These are phyloP conservation scores for Kluyveromyces aestuarii DNA, from an alignment of 805 yeast genomes.

Conservation along the genomic window DNA sequence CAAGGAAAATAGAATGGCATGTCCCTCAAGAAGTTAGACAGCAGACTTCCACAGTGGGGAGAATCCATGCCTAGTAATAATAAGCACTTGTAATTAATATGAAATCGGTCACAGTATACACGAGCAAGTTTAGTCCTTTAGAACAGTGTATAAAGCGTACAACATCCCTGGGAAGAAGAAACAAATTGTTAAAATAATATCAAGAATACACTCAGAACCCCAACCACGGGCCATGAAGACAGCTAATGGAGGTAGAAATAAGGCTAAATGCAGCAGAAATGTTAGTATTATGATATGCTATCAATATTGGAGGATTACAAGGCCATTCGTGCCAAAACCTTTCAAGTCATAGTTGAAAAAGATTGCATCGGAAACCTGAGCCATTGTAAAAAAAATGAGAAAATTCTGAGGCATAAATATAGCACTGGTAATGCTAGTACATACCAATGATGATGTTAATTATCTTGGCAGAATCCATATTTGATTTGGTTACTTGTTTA, in stretches of 20 bases:
- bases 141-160: slow-evolving; percentile 61
- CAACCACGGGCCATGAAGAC: slow-evolving; percentile 64
- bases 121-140: slow-evolving; percentile 10
- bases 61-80: not conserved
- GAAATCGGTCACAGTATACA: not conserved
- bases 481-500: not conserved
- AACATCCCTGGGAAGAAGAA: slow-evolving; percentile 70
- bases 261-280: slow-evolving; percentile 29
- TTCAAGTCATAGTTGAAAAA: too few relatives aligned
- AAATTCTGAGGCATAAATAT: too few relatives aligned
- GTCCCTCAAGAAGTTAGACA: not conserved
- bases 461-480: slow-evolving; percentile 30
- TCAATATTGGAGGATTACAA: too few relatives aligned
- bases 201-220: slow-evolving; percentile 55
- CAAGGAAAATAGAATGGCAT: not conserved
- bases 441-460: slow-evolving; percentile 31
- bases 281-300: not conserved
- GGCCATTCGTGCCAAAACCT: too few relatives aligned
- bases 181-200: slow-evolving; percentile 39
- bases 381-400: too few relatives aligned
- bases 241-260: slow-evolving; percentile 68
- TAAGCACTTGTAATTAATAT: not conserved
- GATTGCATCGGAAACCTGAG: too few relatives aligned
- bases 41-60: not conserved
- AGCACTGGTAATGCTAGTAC: slow-evolving; percentile 7